Conservation (phyloP, 2,329 filamentous ascomycete genomes). For the Aureobasidium sp. region DNA sequence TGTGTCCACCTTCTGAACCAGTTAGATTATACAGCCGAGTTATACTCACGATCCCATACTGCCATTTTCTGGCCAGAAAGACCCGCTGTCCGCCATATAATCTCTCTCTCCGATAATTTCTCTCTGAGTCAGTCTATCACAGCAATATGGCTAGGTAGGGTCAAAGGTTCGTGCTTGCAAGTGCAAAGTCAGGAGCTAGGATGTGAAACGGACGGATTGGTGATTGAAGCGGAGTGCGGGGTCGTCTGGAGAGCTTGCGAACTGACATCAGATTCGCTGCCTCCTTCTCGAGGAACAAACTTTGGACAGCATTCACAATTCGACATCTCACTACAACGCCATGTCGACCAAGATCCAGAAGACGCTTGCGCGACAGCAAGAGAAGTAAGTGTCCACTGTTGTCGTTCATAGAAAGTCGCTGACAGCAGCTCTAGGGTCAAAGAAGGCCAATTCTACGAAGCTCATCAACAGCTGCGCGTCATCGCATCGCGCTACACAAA, state of each 20-base stretch:
- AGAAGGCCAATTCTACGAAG: constrained; percentile 94
- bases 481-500: constrained; percentile 93
- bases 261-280: constrained; percentile 1
- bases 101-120: not conserved
- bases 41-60: not conserved
- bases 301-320: not conserved
- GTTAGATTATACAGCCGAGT: not conserved
- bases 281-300: not conserved
- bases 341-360: constrained; percentile 55
- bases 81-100: not conserved
- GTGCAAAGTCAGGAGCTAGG: not conserved
- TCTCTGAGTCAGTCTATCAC: not conserved
- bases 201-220: not conserved
- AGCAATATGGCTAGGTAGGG: not conserved
- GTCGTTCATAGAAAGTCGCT: constrained; percentile 11
- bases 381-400: constrained; percentile 47
- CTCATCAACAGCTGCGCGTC: constrained; percentile 94
- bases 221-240: not conserved
- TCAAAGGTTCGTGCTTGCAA: not conserved
- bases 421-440: constrained; percentile 54
- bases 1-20: not conserved
- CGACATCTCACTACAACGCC: not conserved
- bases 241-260: not conserved
- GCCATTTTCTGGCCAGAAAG: not conserved
- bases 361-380: constrained; percentile 66